Evolutionary conservation across 1,284 basidiomycete species (phyloP).

Genomic region (Tremellales sp.): DNA sequence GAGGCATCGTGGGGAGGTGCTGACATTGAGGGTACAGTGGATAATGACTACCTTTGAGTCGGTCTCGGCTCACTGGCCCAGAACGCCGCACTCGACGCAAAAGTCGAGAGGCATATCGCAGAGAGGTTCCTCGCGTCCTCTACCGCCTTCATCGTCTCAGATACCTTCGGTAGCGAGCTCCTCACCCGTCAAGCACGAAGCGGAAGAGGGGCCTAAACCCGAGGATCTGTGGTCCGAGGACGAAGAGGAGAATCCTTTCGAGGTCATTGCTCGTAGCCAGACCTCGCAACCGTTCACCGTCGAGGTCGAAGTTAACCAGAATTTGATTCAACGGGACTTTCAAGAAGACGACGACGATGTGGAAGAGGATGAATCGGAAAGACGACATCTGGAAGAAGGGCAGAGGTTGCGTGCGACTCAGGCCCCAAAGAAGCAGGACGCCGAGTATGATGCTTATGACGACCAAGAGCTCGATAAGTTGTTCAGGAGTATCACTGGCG

Average conservation of each 20-base stretch:
- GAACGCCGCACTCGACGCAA: conserved; percentile 27
- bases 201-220: conserved; percentile 20
- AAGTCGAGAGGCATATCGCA: conserved; percentile 14
- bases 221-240: conserved; percentile 19
- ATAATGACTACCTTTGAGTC: conserved; percentile 87
- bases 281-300: conserved; percentile 24
- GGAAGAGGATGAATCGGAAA: conserved; percentile 27
- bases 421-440: conserved; percentile 18
- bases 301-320: conserved; percentile 39
- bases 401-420: conserved; percentile 38
- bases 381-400: conserved; percentile 28
- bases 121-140: conserved; percentile 23
- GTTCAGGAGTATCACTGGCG: conserved; percentile 19
- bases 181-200: conserved; percentile 15
- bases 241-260: conserved; percentile 41
- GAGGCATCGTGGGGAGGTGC: not conserved
- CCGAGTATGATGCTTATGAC: conserved; percentile 27
- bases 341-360: conserved; percentile 29
- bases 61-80: conserved; percentile 51
- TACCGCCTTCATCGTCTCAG: conserved; percentile 22
- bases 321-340: conserved; percentile 33
- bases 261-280: conserved; percentile 32
- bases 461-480: conserved; percentile 39
- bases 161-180: conserved; percentile 9
- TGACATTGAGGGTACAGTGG: conserved; percentile 50